phyloP scores from a whole-genome alignment of 441 rosid species.

The Croton laevigatus region DNA sequence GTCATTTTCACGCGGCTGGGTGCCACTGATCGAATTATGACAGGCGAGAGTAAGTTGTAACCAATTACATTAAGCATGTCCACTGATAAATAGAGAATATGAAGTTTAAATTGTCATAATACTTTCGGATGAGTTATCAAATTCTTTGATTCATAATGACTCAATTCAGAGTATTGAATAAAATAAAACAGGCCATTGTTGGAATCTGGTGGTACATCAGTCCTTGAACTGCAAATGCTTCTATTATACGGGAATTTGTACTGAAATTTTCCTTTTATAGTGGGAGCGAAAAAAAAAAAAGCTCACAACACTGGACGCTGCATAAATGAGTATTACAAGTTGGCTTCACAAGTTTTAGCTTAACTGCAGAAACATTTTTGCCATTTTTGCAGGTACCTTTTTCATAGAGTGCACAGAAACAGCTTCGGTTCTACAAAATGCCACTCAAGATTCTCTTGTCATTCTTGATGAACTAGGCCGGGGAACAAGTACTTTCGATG shows the following conservation, averaged over 20 bases:
- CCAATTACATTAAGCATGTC: neutral
- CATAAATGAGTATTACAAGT: neutral
- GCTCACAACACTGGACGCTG: neutral
- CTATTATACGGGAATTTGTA: neutral
- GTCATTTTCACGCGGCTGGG: slow-evolving; percentile 93
- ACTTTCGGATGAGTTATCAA: no score
- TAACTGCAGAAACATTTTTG: slow-evolving; percentile 23
- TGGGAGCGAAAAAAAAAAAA: neutral
- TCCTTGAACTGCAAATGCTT: neutral
- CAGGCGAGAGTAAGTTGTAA: slow-evolving; percentile 82
- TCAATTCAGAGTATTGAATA: no score
- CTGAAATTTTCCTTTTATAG: neutral
- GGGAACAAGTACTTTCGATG: slow-evolving; percentile 98
- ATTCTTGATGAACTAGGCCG: slow-evolving; percentile 96
- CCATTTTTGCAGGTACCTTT: slow-evolving; percentile 73
- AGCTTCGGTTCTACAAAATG: slow-evolving; percentile 90
- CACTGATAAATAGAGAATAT: neutral
- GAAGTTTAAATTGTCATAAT: neutral
- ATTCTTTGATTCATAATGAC: no score
- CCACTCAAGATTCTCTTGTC: slow-evolving; percentile 89
- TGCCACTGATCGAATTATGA: slow-evolving; percentile 92
- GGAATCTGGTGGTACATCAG: neutral
- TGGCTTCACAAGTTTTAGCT: slow-evolving; percentile 11
- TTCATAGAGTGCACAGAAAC: slow-evolving; percentile 93
- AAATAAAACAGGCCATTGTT: neutral